Percentiles rank a stretch among this genome's conserved stretches.
phyloP scores from a whole-genome alignment of 331 rosid genomes.

The Telfairia occidentalis region DNA sequence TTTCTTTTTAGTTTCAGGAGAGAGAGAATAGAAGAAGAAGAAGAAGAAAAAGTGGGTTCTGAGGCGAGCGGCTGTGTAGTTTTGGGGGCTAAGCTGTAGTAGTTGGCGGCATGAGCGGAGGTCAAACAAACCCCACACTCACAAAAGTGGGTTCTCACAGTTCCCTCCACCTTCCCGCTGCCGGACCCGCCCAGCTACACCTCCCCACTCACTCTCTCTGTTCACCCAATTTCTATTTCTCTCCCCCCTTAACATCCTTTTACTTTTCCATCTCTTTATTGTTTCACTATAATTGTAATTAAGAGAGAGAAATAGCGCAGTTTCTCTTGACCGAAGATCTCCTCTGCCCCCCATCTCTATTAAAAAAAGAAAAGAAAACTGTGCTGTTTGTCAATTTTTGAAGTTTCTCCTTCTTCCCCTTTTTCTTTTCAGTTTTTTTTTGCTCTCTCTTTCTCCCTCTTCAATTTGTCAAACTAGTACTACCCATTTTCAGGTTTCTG shows the following conservation, averaged over 20 bases:
- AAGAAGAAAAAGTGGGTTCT: too few species aligned
- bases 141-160: neutral
- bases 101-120: neutral
- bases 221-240: too few species aligned
- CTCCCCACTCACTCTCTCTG: too few species aligned
- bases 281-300: neutral
- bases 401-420: neutral
- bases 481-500: neutral
- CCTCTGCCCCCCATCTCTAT: neutral
- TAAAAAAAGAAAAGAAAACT: neutral
- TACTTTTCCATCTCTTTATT: conserved; percentile 4
- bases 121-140: conserved; percentile 4
- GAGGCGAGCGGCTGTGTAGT: neutral
- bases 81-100: neutral
- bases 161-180: too few species aligned
- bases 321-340: conserved; percentile 2
- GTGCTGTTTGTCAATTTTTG: conserved; percentile 4
- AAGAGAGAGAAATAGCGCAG: conserved; percentile 4
- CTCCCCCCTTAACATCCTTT: neutral
- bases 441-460: neutral
- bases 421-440: neutral
- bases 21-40: neutral
- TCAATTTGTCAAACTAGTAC: conserved; percentile 8
- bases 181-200: neutral
- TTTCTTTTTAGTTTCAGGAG: neutral